Evolutionary conservation across 306 rosid species (phyloP).

Genomic region (Castanospermum australe): DNA sequence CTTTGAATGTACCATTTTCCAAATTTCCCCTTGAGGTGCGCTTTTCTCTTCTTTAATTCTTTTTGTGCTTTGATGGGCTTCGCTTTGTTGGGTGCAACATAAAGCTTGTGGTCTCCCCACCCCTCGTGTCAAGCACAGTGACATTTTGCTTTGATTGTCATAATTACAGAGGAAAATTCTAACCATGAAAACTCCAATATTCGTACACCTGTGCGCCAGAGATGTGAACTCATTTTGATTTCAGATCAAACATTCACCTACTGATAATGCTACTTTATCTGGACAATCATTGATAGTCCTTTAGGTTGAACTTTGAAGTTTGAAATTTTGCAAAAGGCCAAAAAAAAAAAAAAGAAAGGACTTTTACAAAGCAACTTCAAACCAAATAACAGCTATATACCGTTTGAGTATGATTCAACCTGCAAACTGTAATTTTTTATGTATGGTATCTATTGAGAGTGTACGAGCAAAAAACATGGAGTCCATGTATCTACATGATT

Average conservation of each 20-base stretch:
- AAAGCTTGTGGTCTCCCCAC: slow-evolving; percentile 30
- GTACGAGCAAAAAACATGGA: no score
- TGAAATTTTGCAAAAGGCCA: not conserved
- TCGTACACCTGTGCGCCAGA: slow-evolving; percentile 13
- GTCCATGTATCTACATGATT: no score
- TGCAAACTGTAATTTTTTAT: no score
- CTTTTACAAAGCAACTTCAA: not conserved
- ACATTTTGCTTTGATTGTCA: slow-evolving; percentile 26
- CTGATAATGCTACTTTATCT: slow-evolving; percentile 21
- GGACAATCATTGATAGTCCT: slow-evolving; percentile 7
- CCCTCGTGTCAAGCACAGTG: slow-evolving; percentile 41
- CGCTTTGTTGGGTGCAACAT: slow-evolving; percentile 40
- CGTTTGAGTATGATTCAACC: no score
- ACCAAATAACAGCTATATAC: not conserved
- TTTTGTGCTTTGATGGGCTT: slow-evolving; percentile 23
- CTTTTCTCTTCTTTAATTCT: not conserved
- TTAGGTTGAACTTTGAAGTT: not conserved
- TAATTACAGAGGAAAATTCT: slow-evolving; percentile 4
- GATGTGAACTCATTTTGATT: slow-evolving; percentile 25
- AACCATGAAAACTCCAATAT: slow-evolving; percentile 6
- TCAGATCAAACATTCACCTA: slow-evolving; percentile 30
- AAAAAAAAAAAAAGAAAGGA: no score
- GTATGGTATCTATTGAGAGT: not conserved
- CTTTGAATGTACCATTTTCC: no score
- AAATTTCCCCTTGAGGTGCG: slow-evolving; percentile 1